phyloP scores from a whole-genome alignment of 805 yeast genomes.

The Teunomyces gatunensis region DNA sequence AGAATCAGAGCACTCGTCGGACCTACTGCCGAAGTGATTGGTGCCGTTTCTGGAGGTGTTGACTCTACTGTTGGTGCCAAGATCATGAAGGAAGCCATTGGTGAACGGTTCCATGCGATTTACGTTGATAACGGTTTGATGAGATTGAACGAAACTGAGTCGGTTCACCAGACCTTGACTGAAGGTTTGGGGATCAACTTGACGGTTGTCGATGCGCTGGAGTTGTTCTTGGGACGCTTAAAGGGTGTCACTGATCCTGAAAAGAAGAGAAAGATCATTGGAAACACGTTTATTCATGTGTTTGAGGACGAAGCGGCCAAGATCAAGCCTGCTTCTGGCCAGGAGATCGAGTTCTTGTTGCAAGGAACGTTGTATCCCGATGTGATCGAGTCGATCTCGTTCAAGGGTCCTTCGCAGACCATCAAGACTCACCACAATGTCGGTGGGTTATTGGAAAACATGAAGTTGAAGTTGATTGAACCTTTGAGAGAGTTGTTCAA shows the following conservation, averaged over 20 bases:
- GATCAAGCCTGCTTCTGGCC: constrained; percentile 85
- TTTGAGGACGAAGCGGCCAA: constrained; percentile 94
- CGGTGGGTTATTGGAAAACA: constrained; percentile 95
- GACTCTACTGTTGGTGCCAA: constrained; percentile 99
- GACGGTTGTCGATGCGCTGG: constrained; percentile 92
- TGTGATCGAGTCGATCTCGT: constrained; percentile 96
- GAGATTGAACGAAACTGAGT: constrained; percentile 89
- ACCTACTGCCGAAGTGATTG: constrained; percentile 97
- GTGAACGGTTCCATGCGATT: constrained; percentile 97
- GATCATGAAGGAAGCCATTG: constrained; percentile 96
- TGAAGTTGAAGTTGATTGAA: constrained; percentile 97
- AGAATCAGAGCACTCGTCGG: constrained; percentile 91
- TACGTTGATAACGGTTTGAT: constrained; percentile 97
- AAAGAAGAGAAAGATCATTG: constrained; percentile 97
- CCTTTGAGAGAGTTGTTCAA: constrained; percentile 98
- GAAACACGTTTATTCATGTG: constrained; percentile 95
- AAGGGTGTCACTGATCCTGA: constrained; percentile 98
- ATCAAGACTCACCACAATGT: constrained; percentile 99
- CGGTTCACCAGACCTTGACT: constrained; percentile 83
- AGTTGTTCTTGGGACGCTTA: constrained; percentile 79
- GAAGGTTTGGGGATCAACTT: constrained; percentile 93
- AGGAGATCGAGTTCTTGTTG: constrained; percentile 86
- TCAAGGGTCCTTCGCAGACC: constrained; percentile 99
- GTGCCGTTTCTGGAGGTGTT: constrained; percentile 99
- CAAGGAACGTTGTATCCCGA: constrained; percentile 99